Base-by-base conservation (phyloP, 169 alveolate genomes). In the Eimeria brunetti region DNA sequence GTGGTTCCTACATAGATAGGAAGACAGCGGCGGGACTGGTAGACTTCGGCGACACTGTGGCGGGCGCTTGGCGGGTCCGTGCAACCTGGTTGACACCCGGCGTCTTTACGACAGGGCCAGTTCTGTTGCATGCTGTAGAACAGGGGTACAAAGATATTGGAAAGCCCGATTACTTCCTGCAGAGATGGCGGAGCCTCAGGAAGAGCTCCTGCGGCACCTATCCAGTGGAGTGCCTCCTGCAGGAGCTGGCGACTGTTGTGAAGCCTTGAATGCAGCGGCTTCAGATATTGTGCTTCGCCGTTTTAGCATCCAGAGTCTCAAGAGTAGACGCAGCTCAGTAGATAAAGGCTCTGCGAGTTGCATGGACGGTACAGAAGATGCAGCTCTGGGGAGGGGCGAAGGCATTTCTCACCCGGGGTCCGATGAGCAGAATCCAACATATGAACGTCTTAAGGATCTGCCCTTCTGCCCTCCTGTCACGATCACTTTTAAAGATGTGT, bases 231-330 rank as follows among this genome's bases (percentile, higher is more conserved):
- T 86, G 67, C 64, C 93, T 60, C 67, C 93, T 60, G 81, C 93
- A 38, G 93, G 93, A 44, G 93, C 93, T 24, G 93, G 80, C 44
- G 93, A 86, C 49, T 86, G 93, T 44, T 86, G 93, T 83, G 93
- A 86, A 62, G 93, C 93, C 18, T 36, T 86, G 36, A 86, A 86
- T 46, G 83, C 83, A 60, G 81, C 81, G 71, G 93, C 93, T 36
- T 60, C 83, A 71, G 93, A 86, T 41, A 27, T 86, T 44, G 53
- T 86, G 30, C 81, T 62, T 20, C 80, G 83, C 53, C 93, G 83
- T 64, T 56, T 44, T 33, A 86, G 83, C 62, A 62, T 60, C 46
- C 83, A 86, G 78, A 83, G 75, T 24, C 71, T 51, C 56, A 51
- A 22, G 71, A 83, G 90, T 58, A n/a, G 90, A 24, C 76, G 71